phyloP scores from a whole-genome alignment of 1,284 basidiomycete genomes.

The Tilletia setariae region DNA sequence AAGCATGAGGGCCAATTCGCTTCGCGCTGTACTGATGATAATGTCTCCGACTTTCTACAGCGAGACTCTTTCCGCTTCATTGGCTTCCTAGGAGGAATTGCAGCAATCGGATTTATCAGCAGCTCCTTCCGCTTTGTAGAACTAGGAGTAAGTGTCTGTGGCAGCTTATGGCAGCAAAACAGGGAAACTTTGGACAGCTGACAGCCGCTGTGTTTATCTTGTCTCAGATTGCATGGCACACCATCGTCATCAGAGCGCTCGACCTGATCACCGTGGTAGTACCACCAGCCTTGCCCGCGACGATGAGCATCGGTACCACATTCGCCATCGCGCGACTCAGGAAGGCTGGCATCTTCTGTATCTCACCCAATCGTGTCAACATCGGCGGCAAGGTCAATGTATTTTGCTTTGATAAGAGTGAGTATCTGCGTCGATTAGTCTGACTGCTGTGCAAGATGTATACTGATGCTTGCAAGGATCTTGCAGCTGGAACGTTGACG shows the following conservation, averaged over 20 bases:
- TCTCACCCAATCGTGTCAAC: slow-evolving; percentile 93
- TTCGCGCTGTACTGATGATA: slow-evolving; percentile 25
- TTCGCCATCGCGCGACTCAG: slow-evolving; percentile 89
- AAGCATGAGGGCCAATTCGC: neutral
- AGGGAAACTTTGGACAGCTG: neutral
- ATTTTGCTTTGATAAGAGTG: slow-evolving; percentile 97
- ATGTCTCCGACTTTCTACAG: slow-evolving; percentile 42
- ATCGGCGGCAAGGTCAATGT: slow-evolving; percentile 95
- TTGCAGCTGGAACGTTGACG: slow-evolving; percentile 74
- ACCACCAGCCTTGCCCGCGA: slow-evolving; percentile 93
- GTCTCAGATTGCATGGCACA: slow-evolving; percentile 66
- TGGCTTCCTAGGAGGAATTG: slow-evolving; percentile 81
- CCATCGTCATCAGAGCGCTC: slow-evolving; percentile 84
- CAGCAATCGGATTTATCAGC: slow-evolving; percentile 68
- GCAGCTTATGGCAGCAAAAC: neutral
- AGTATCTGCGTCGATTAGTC: neutral
- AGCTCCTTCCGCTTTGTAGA: slow-evolving; percentile 81
- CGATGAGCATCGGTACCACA: slow-evolving; percentile 93
- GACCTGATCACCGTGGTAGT: slow-evolving; percentile 98
- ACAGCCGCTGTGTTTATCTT: neutral
- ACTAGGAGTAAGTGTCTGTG: slow-evolving; percentile 65
- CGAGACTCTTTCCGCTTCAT: slow-evolving; percentile 97
- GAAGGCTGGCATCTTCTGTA: slow-evolving; percentile 88
- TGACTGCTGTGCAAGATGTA: neutral
- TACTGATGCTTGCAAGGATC: neutral